Evolutionary conservation across 1,284 basidiomycete species (phyloP).

Genomic region (Tylopilus sp.): DNA sequence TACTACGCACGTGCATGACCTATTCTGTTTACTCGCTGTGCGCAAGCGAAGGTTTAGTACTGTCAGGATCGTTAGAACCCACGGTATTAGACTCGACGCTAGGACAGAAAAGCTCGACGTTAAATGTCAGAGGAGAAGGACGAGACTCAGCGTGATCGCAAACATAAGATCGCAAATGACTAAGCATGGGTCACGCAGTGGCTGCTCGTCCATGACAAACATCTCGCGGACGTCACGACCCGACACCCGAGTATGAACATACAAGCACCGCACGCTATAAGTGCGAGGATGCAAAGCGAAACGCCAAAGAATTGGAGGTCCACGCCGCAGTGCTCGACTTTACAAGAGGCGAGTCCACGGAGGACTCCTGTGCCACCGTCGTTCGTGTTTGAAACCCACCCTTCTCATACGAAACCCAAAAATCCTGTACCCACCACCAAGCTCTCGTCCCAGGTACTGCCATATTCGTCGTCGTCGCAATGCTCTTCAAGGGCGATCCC

Average conservation of each 20-base stretch:
- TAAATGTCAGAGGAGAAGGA: too few relatives aligned
- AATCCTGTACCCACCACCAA: too few relatives aligned
- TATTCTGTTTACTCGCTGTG: conserved; percentile 15
- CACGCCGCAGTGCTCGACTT: too few relatives aligned
- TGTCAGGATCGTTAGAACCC: too few relatives aligned
- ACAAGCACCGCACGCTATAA: conserved; percentile 6
- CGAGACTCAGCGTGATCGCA: too few relatives aligned
- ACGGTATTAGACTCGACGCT: too few relatives aligned
- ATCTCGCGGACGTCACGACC: conserved; percentile 18
- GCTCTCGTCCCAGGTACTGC: conserved; percentile 27
- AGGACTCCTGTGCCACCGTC: neutral
- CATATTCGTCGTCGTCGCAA: conserved; percentile 31
- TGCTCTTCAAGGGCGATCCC: conserved; percentile 24
- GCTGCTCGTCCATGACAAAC: too few relatives aligned
- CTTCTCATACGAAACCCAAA: conserved; percentile 12
- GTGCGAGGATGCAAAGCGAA: neutral
- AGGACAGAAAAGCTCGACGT: too few relatives aligned
- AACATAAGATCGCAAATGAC: too few relatives aligned
- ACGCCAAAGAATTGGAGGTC: conserved; percentile 4
- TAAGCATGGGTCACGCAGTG: too few relatives aligned
- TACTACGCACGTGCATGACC: conserved; percentile 33
- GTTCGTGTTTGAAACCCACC: conserved; percentile 18
- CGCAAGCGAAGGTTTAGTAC: neutral
- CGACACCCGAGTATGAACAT: conserved; percentile 20
- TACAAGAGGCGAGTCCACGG: too few relatives aligned